Evolutionary conservation across 2,329 filamentous ascomycete species (phyloP).

Genomic region (Thermomyces lanuginosus): DNA sequence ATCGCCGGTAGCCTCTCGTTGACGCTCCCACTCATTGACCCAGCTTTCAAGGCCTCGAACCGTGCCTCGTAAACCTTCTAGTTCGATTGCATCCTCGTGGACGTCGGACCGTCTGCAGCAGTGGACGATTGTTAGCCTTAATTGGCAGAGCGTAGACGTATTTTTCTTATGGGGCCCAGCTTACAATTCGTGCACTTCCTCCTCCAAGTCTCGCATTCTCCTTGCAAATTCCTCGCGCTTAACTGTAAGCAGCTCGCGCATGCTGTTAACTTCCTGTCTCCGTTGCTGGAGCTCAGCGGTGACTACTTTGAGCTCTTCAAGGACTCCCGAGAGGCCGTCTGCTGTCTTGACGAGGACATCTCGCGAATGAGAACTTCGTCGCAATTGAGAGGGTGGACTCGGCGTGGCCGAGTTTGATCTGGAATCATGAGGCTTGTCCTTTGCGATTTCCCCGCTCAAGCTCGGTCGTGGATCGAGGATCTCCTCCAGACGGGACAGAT

Average conservation of each 20-base stretch:
- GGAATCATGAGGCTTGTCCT: conserved; percentile 7
- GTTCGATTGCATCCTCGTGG: conserved; percentile 18
- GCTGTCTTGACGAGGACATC: conserved; percentile 5
- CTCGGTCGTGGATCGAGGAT: conserved; percentile 16
- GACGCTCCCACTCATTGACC: conserved; percentile 14
- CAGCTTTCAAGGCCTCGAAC: conserved; percentile 20
- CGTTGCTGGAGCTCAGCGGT: conserved; percentile 13
- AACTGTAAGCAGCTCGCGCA: conserved; percentile 44
- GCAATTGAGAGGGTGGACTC: conserved; percentile 1
- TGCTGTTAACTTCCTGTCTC: conserved; percentile 33
- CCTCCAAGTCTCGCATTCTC: conserved; percentile 44
- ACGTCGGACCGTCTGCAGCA: conserved; percentile 13
- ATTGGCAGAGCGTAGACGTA: background rate
- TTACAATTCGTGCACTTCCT: conserved; percentile 42
- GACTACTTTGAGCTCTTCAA: conserved; percentile 12
- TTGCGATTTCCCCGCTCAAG: conserved; percentile 10
- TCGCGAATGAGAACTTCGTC: background rate
- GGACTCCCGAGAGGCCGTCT: conserved; percentile 10
- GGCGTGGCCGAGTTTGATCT: conserved; percentile 6
- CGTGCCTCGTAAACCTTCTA: conserved; percentile 21
- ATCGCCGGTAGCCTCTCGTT: conserved; percentile 7
- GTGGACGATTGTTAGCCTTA: background rate
- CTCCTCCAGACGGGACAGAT: conserved; percentile 11
- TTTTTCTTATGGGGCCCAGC: conserved; percentile 7
- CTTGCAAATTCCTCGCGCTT: conserved; percentile 42